Conservation (phyloP, 805 yeast species). For the Saccharomyces mikatae region DNA sequence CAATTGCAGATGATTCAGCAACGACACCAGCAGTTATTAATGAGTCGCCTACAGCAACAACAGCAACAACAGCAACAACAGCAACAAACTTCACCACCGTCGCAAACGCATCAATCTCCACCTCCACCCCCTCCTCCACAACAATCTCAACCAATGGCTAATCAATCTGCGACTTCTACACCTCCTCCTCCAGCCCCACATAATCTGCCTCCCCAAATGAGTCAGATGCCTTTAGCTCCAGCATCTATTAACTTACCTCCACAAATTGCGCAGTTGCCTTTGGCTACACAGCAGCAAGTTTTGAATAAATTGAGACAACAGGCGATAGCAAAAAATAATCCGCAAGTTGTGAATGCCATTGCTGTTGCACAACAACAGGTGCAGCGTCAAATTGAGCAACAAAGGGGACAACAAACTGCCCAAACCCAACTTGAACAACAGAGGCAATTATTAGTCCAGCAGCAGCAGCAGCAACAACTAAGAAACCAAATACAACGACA, state of each 20-base stretch:
- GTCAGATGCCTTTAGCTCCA: conserved; percentile 24
- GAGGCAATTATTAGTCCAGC: background rate
- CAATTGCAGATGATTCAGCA: conserved; percentile 30
- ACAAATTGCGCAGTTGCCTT: conserved; percentile 29
- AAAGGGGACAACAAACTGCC: conserved; percentile 7
- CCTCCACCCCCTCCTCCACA: conserved; percentile 3
- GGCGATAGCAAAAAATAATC: conserved; percentile 28
- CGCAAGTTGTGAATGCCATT: conserved; percentile 23
- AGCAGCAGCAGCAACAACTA: conserved; percentile 5
- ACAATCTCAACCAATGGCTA: conserved; percentile 3
- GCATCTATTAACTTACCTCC: conserved; percentile 26
- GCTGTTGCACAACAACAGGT: conserved; percentile 27
- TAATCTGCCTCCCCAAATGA: conserved; percentile 29
- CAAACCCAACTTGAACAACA: conserved; percentile 5
- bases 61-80: conserved; percentile 23
- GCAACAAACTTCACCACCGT: conserved; percentile 9
- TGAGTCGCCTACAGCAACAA: conserved; percentile 25
- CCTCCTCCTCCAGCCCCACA: conserved; percentile 9
- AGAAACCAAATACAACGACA: conserved; percentile 6
- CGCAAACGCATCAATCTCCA: conserved; percentile 6
- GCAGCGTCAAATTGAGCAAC: conserved; percentile 22
- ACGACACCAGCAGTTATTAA: conserved; percentile 27
- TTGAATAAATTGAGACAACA: conserved; percentile 26
- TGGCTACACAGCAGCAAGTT: conserved; percentile 28
- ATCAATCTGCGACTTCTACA: conserved; percentile 1